Conservation (phyloP, 306 rosid genomes). For the Vachellia pachyceras region DNA sequence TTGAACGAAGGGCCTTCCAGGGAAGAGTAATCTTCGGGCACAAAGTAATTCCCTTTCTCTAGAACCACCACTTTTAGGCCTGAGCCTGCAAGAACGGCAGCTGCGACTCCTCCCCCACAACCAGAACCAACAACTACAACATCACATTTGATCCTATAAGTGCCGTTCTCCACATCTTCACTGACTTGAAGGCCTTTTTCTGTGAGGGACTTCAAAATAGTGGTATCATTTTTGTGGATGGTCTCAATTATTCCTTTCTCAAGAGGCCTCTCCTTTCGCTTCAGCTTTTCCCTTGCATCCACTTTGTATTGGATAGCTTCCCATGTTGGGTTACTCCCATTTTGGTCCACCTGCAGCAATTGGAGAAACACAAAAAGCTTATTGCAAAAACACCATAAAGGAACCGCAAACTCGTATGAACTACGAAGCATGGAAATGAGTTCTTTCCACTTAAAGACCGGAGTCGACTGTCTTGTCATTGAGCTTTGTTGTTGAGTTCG, state of each 20-base stretch:
- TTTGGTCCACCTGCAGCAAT: conserved; percentile 60
- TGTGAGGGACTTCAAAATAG: conserved; percentile 57
- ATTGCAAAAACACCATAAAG: background rate
- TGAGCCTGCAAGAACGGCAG: conserved; percentile 81
- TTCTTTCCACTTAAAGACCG: background rate
- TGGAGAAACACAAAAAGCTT: background rate
- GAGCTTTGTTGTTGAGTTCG: too few species aligned
- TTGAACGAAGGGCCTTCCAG: conserved; percentile 80
- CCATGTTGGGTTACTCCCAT: conserved; percentile 67
- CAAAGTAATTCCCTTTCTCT: conserved; percentile 91
- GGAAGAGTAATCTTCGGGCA: conserved; percentile 77
- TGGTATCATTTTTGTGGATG: conserved; percentile 52
- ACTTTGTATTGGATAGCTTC: conserved; percentile 70
- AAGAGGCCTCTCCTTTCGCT: conserved; percentile 71
- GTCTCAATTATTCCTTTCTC: conserved; percentile 76
- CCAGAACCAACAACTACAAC: conserved; percentile 88
- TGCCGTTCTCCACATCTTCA: conserved; percentile 47
- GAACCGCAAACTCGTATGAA: background rate
- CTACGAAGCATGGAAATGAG: background rate
- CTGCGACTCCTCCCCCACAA: conserved; percentile 98
- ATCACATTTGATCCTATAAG: conserved; percentile 84
- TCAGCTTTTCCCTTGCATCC: conserved; percentile 56
- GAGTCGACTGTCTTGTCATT: too few species aligned
- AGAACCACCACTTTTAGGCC: conserved; percentile 81
- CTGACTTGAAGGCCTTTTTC: conserved; percentile 71